Evolutionary conservation across 2,329 filamentous ascomycete species (phyloP).

Genomic region (Cordyceps fumosorosea): DNA sequence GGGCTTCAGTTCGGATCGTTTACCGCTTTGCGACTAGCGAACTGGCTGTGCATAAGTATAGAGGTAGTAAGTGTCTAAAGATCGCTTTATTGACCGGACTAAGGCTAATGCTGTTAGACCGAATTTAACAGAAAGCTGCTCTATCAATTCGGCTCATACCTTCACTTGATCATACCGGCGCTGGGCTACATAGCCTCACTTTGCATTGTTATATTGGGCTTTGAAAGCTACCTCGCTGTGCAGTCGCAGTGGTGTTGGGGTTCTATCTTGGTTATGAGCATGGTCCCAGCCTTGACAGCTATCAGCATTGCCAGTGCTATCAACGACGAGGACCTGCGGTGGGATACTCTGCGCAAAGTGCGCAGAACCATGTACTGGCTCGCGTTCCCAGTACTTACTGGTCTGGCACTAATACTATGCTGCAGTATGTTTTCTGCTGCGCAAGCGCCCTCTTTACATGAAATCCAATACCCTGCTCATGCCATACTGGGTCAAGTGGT

Average conservation of each 20-base stretch:
- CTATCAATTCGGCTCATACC: no score
- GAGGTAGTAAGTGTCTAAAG: no score
- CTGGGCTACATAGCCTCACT: no score
- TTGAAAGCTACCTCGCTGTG: neutral
- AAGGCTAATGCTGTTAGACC: no score
- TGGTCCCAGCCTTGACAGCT: neutral
- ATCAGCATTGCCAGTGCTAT: neutral
- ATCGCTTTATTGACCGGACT: no score
- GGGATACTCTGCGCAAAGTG: neutral
- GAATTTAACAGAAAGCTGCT: no score
- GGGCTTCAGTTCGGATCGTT: no score
- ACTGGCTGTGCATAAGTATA: no score
- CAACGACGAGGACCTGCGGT: neutral
- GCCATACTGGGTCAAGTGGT: neutral
- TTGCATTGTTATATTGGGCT: no score
- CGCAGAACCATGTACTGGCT: neutral
- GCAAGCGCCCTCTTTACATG: neutral
- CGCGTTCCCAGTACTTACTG: neutral
- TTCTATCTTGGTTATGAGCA: slow-evolving; percentile 4
- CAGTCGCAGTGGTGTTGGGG: neutral
- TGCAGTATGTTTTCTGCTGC: neutral
- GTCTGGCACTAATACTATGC: neutral
- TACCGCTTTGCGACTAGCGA: no score
- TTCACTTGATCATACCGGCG: no score
- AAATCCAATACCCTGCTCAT: neutral